A percentile compares a stretch with the other conserved stretches of the same genome.
Conservation (phyloP, 768 basidiomycete genomes). For the Cubamyces lactineus region DNA sequence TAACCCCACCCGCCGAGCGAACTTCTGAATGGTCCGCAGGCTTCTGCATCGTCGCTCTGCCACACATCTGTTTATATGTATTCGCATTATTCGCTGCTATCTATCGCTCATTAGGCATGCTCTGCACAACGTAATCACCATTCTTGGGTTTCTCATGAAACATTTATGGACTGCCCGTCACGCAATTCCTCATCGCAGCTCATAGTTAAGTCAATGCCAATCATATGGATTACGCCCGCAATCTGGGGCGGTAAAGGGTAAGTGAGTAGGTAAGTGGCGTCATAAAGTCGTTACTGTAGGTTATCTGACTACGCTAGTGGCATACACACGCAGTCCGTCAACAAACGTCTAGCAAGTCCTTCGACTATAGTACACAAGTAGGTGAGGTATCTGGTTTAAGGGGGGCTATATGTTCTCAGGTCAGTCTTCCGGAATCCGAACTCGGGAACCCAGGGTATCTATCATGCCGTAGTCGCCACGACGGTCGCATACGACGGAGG, state of each 20-base stretch:
- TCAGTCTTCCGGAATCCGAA: background rate
- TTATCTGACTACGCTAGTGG: conserved; percentile 10
- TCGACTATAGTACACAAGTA: conserved; percentile 1
- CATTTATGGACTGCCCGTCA: too few relatives aligned
- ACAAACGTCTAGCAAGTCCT: background rate
- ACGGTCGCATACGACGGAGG: conserved; percentile 42
- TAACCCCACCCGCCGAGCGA: conserved; percentile 50
- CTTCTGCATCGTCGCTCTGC: background rate
- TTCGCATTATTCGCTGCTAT: conserved; percentile 9
- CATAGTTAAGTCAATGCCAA: too few relatives aligned
- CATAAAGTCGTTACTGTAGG: conserved; percentile 16
- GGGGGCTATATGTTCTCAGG: background rate
- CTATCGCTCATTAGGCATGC: conserved; percentile 3
- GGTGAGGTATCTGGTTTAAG: background rate
- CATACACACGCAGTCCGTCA: background rate
- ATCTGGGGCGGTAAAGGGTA: background rate
- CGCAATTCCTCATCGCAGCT: too few relatives aligned
- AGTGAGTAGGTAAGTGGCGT: background rate
- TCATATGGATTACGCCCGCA: background rate
- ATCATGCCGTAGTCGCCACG: conserved; percentile 21
- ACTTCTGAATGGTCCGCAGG: conserved; percentile 40
- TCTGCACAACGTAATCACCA: background rate
- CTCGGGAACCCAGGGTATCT: background rate
- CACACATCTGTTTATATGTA: conserved; percentile 4
- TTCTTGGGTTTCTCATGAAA: background rate